Evolutionary conservation across 805 yeast genomes (phyloP).

Genomic region (Candida palmyrensis): DNA sequence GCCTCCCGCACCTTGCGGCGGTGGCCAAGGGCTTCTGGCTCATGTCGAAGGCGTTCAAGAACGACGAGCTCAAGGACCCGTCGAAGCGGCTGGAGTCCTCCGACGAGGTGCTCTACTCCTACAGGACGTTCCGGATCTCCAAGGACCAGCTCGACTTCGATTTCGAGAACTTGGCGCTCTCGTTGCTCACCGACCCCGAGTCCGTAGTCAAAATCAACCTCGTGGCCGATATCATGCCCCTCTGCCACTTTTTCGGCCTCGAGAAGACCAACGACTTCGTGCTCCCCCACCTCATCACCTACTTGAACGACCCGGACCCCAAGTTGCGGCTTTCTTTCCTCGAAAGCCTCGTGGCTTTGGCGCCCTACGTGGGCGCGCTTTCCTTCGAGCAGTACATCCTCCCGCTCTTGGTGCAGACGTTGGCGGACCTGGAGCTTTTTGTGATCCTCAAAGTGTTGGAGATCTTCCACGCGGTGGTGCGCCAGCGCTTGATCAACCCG

Average conservation of each 20-base stretch:
- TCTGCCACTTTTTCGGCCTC: slow-evolving; percentile 79
- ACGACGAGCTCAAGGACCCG: slow-evolving; percentile 31
- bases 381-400: slow-evolving; percentile 83
- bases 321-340: slow-evolving; percentile 68
- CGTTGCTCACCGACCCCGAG: slow-evolving; percentile 64
- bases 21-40: slow-evolving; percentile 61
- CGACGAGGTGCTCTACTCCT: slow-evolving; percentile 15
- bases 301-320: slow-evolving; percentile 73
- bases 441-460: slow-evolving; percentile 68
- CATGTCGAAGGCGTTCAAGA: slow-evolving; percentile 47
- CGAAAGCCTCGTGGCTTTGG: slow-evolving; percentile 63
- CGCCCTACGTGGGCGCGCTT: slow-evolving; percentile 75
- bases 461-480: slow-evolving; percentile 29
- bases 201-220: slow-evolving; percentile 65
- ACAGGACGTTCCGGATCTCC: slow-evolving; percentile 18
- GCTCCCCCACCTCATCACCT: slow-evolving; percentile 86
- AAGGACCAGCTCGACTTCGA: slow-evolving; percentile 43
- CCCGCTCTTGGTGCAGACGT: slow-evolving; percentile 78
- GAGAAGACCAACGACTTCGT: slow-evolving; percentile 86
- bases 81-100: slow-evolving; percentile 35
- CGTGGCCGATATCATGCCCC: slow-evolving; percentile 63
- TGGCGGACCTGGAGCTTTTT: slow-evolving; percentile 78
- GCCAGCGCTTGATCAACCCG: slow-evolving; percentile 27
- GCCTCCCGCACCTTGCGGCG: slow-evolving; percentile 68
- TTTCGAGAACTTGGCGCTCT: slow-evolving; percentile 62